Evolutionary conservation across 2,329 filamentous ascomycete species (phyloP), one percentile per base, ranked within the genome.

Genomic region (Clonostachys rosea): DNA sequence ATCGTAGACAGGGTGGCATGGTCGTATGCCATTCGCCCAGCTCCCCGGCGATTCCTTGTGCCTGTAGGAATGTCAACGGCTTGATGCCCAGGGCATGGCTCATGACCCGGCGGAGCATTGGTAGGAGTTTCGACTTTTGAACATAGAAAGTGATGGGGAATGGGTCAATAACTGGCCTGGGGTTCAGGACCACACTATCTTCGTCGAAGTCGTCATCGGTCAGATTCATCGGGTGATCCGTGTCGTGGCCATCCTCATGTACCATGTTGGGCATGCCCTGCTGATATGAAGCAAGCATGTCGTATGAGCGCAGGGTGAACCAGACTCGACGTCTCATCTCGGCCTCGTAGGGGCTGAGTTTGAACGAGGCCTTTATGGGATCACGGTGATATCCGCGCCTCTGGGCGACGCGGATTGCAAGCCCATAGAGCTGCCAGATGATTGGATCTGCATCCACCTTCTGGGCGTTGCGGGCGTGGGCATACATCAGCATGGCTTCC

Each of bases 171-270:
- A 64, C 56, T 3, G 70, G 66, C 2, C 74, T 63, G 3, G 70
- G 64, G 1, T 64, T 61, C 2, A 75, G 74, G 44, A 76, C 61
- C 5, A 66, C 61, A 14, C 66, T 64, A 17, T 66, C 60, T 54
- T 78, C 74, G 52, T 75, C 73, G 52, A 80, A 77, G 54, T 79
- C 76, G 12, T 71, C 65, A 50, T 80, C 76, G 44, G 60, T 63
- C 8, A 77, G 59, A 53, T 76, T 77, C 8, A 65, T 60, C 9
- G 74, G 75, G 16, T 68, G 62, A 10, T 62, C 65, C 3, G 69
- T 72, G 53, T 77, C 75, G 53, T 66, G 74, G 34, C 71, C 67
- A 13, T 68, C 66, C n/a, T 72, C 64, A 44, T 71, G 65, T 43
- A 78, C 65, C 47, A 73, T 70, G n/a, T 71, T 63, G 2, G 76